Percentiles rank a stretch among this genome's conserved stretches.
These are phyloP conservation scores for Theileria equi DNA, from an alignment of 169 alveolate genomes.

Conservation along the genomic window DNA sequence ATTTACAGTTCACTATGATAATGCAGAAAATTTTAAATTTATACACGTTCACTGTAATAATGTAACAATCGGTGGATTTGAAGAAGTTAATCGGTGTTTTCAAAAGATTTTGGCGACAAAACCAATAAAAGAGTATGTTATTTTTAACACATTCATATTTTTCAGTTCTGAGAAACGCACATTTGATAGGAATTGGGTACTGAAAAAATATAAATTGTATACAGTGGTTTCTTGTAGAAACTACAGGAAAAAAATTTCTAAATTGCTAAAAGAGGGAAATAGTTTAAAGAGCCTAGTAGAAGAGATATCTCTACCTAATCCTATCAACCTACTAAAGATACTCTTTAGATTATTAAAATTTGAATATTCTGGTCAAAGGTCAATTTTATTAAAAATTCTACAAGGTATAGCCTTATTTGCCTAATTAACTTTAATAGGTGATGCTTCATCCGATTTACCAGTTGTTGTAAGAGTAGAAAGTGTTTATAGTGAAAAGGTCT, in stretches of 20 bases:
- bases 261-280: background rate
- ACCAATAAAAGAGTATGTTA: background rate
- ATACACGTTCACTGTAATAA: conserved; percentile 18
- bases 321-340: conserved; percentile 12
- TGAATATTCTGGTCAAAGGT: conserved; percentile 25
- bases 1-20: conserved; percentile 4
- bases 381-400: conserved; percentile 20
- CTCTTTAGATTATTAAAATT: conserved; percentile 1
- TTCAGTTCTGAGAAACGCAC: background rate
- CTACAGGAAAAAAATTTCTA: conserved; percentile 5
- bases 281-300: conserved; percentile 12
- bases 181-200: conserved; percentile 29
- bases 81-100: conserved; percentile 42
- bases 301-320: conserved; percentile 51
- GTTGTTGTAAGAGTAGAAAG: conserved; percentile 46
- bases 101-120: conserved; percentile 4
- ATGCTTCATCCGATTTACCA: conserved; percentile 34
- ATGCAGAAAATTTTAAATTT: conserved; percentile 27
- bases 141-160: background rate
- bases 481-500: conserved; percentile 5
- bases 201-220: conserved; percentile 25
- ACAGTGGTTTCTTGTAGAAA: conserved; percentile 28
- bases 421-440: conserved; percentile 11
- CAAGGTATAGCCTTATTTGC: conserved; percentile 9
- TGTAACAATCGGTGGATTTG: conserved; percentile 44